phyloP scores from a whole-genome alignment of 1,284 basidiomycete species.

The Pterulicium gracile region DNA sequence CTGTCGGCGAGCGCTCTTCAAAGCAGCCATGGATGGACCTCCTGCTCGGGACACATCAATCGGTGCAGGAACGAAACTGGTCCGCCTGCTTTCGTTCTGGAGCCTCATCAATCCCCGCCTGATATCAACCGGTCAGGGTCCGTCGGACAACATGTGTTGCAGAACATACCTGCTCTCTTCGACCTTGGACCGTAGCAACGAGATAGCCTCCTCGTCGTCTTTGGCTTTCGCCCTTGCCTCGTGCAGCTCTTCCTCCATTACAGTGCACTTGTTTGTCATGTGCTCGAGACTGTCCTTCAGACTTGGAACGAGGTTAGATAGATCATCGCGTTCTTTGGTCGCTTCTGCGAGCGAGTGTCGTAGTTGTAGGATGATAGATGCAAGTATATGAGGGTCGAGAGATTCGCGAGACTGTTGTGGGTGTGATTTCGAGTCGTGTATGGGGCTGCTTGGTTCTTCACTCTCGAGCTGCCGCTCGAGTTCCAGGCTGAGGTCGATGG shows the following conservation, averaged over 20 bases:
- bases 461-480: conserved; percentile 64
- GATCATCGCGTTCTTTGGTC: conserved; percentile 26
- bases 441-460: conserved; percentile 37
- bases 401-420: conserved; percentile 29
- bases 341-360: conserved; percentile 48
- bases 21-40: conserved; percentile 27
- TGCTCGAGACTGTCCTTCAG: conserved; percentile 45
- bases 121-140: no score
- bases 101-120: conserved; percentile 86
- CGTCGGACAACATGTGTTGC: no score
- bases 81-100: conserved; percentile 70
- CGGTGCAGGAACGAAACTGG: conserved; percentile 36
- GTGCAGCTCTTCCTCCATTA: conserved; percentile 50
- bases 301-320: conserved; percentile 35
- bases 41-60: conserved; percentile 47
- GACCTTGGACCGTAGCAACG: conserved; percentile 75
- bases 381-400: conserved; percentile 62
- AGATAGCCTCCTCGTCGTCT: conserved; percentile 76
- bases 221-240: conserved; percentile 48
- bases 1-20: conserved; percentile 33
- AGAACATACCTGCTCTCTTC: conserved; percentile 72
- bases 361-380: conserved; percentile 62
- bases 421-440: conserved; percentile 14
- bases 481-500: conserved; percentile 68
- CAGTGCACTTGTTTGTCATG: conserved; percentile 53